Conservation (phyloP, 78 protist species). For the Capsaspora owczarzaki region DNA sequence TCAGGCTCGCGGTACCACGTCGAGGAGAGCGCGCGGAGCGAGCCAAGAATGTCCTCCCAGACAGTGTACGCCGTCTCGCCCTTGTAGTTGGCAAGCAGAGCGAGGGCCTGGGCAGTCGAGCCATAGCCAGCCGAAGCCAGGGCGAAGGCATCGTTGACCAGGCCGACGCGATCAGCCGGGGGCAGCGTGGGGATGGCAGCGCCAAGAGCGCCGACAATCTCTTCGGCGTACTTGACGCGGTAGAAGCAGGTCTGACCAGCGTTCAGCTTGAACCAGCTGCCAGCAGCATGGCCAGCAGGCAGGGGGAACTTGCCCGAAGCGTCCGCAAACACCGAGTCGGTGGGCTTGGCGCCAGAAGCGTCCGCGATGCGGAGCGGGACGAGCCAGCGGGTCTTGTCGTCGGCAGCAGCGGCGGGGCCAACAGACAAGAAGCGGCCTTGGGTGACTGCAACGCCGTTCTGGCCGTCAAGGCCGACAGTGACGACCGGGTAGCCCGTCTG, state of each 20-base stretch:
- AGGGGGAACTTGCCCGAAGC: background rate
- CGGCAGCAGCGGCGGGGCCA: background rate
- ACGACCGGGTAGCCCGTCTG: constrained; percentile 78
- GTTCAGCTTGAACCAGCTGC: constrained; percentile 70
- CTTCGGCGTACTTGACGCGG: constrained; percentile 52
- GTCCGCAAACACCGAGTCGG: constrained; percentile 16
- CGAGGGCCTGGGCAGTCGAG: constrained; percentile 9
- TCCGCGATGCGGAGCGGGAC: constrained; percentile 5
- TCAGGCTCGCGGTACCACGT: constrained; percentile 5
- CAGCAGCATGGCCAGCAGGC: background rate
- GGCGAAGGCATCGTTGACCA: constrained; percentile 21
- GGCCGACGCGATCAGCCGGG: constrained; percentile 23
- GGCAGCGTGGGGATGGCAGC: constrained; percentile 18
- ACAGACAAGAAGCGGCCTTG: constrained; percentile 22
- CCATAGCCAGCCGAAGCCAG: constrained; percentile 16
- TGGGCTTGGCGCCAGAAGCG: background rate
- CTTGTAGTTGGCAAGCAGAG: background rate
- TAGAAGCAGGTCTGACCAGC: constrained; percentile 60
- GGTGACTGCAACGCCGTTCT: background rate
- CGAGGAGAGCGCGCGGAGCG: background rate
- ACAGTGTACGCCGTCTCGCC: constrained; percentile 25
- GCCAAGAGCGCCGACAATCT: constrained; percentile 20
- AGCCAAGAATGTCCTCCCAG: constrained; percentile 11
- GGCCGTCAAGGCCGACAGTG: constrained; percentile 16
- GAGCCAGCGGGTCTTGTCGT: background rate